A percentile compares a stretch with the other conserved stretches of the same genome.
phyloP scores from a whole-genome alignment of 805 yeast species.

The Torulaspora quercuum region DNA sequence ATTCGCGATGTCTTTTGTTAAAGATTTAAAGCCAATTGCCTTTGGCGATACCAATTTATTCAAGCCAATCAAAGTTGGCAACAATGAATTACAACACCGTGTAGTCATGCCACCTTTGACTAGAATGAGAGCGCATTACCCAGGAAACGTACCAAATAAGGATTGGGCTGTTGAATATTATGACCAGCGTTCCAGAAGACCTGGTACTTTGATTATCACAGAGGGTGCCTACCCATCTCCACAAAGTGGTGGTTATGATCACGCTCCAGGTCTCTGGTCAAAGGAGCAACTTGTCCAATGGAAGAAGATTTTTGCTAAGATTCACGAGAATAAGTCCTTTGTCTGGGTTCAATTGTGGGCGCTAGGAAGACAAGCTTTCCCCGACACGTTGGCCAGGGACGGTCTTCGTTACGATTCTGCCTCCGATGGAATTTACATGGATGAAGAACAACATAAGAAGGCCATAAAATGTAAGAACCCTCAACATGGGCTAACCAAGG shows the following conservation, averaged over 20 bases:
- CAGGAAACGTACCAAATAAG: slow-evolving; percentile 41
- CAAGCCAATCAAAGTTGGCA: slow-evolving; percentile 46
- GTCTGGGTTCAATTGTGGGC: slow-evolving; percentile 53
- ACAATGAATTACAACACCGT: slow-evolving; percentile 37
- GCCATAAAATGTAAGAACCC: slow-evolving; percentile 37
- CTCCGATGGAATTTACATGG: slow-evolving; percentile 37
- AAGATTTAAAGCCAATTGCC: slow-evolving; percentile 29
- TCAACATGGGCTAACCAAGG: slow-evolving; percentile 33
- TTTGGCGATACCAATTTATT: slow-evolving; percentile 40
- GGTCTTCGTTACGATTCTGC: slow-evolving; percentile 42
- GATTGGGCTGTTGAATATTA: slow-evolving; percentile 54
- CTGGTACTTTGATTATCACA: slow-evolving; percentile 57
- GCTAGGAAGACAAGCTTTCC: slow-evolving; percentile 43
- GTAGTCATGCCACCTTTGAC: slow-evolving; percentile 47
- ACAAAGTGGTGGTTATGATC: slow-evolving; percentile 42
- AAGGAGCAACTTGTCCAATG: slow-evolving; percentile 48
- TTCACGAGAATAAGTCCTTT: slow-evolving; percentile 50
- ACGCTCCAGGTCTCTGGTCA: slow-evolving; percentile 51
- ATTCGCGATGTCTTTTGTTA: slow-evolving; percentile 27
- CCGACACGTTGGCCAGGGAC: slow-evolving; percentile 37
- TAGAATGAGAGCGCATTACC: slow-evolving; percentile 40
- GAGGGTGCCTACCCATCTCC: slow-evolving; percentile 56
- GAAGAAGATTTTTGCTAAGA: slow-evolving; percentile 46
- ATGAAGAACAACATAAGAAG: slow-evolving; percentile 36
- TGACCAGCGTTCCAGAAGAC: slow-evolving; percentile 48